These are phyloP conservation scores for Sporothrix dimorphospora DNA, from an alignment of 2,329 filamentous ascomycete genomes.

Conservation along the genomic window DNA sequence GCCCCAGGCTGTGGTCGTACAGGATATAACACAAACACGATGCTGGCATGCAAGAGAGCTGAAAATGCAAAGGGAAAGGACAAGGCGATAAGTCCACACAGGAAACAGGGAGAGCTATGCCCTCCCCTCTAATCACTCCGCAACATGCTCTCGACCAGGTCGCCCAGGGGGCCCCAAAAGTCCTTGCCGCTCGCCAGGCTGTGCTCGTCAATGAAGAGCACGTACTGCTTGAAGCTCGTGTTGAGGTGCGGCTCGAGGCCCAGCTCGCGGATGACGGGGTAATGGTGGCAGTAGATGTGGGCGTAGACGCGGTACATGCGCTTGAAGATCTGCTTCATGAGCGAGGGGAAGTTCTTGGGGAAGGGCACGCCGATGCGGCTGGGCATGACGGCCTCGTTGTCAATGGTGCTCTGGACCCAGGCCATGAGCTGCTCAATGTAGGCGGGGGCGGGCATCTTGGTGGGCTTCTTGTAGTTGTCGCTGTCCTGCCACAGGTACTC, in stretches of 20 bases:
- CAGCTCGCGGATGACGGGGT: slow-evolving; percentile 92
- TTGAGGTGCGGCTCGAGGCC: slow-evolving; percentile 97
- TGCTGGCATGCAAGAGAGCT: not conserved
- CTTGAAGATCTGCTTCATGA: slow-evolving; percentile 97
- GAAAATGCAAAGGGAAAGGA: slow-evolving; percentile 5
- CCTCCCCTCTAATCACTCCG: slow-evolving; percentile 70
- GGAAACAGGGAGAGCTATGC: not conserved
- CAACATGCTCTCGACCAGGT: slow-evolving; percentile 97
- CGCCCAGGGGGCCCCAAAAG: slow-evolving; percentile 94
- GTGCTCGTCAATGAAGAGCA: slow-evolving; percentile 98
- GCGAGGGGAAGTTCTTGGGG: slow-evolving; percentile 84
- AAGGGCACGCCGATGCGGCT: slow-evolving; percentile 94
- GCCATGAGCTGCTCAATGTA: slow-evolving; percentile 98
- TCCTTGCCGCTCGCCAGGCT: slow-evolving; percentile 89
- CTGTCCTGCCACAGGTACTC: slow-evolving; percentile 99
- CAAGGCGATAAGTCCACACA: not conserved
- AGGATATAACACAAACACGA: not conserved
- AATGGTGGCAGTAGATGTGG: slow-evolving; percentile 99
- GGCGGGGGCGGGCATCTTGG: slow-evolving; percentile 95
- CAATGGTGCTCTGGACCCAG: slow-evolving; percentile 94
- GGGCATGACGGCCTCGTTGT: slow-evolving; percentile 95
- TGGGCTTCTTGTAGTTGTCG: slow-evolving; percentile 91
- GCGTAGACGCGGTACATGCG: slow-evolving; percentile 98
- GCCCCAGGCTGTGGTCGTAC: not conserved
- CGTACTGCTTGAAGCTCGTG: slow-evolving; percentile 99